phyloP scores from a whole-genome alignment of 1,284 basidiomycete species.

The Volvariella surrecta region DNA sequence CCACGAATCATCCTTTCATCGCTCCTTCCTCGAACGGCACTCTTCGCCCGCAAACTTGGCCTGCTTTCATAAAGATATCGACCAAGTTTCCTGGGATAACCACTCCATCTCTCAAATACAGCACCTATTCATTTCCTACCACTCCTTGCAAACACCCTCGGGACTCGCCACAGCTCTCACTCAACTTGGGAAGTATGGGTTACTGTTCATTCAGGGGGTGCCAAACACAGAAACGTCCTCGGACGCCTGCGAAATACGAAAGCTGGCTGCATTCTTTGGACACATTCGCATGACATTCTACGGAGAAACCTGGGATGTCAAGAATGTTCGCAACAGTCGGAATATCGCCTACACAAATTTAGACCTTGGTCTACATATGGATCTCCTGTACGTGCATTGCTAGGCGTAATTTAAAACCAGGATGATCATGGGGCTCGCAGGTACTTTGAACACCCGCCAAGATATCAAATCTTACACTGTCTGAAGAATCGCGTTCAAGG shows the following conservation, averaged over 20 bases:
- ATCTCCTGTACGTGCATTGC: slow-evolving; percentile 61
- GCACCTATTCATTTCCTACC: slow-evolving; percentile 45
- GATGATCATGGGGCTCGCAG: slow-evolving; percentile 28
- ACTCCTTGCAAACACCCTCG: slow-evolving; percentile 27
- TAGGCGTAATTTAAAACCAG: too few species aligned
- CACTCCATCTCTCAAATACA: slow-evolving; percentile 22
- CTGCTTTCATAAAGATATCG: background rate
- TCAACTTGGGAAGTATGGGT: slow-evolving; percentile 46
- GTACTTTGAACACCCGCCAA: slow-evolving; percentile 84
- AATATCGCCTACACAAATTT: slow-evolving; percentile 97
- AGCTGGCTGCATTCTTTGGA: slow-evolving; percentile 62
- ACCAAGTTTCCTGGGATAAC: background rate
- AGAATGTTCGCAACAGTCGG: slow-evolving; percentile 62
- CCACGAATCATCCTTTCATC: slow-evolving; percentile 40
- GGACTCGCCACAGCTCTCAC: slow-evolving; percentile 43
- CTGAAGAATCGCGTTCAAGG: slow-evolving; percentile 79
- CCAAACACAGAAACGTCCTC: slow-evolving; percentile 34
- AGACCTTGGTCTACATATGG: slow-evolving; percentile 88
- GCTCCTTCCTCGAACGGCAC: slow-evolving; percentile 36
- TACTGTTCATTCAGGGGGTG: slow-evolving; percentile 45
- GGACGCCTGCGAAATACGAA: slow-evolving; percentile 55
- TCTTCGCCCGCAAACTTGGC: slow-evolving; percentile 16
- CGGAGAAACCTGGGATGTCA: slow-evolving; percentile 87
- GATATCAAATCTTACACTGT: slow-evolving; percentile 89
- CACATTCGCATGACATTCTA: slow-evolving; percentile 87